These are phyloP conservation scores for Xylaria longipes DNA, from an alignment of 495 filamentous ascomycete genomes.

Conservation along the genomic window DNA sequence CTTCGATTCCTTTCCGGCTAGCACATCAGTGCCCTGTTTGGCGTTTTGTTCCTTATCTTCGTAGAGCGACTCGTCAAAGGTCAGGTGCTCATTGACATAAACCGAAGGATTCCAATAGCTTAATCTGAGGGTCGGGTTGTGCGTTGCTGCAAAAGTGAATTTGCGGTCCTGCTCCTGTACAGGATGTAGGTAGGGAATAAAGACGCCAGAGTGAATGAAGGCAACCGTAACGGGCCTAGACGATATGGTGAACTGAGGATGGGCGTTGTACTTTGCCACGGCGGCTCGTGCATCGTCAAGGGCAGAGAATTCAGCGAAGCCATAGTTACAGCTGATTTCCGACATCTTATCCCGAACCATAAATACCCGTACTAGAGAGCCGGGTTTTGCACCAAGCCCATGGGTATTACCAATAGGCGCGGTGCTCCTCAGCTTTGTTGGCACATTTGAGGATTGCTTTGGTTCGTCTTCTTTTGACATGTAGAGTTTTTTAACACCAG, in stretches of 20 bases:
- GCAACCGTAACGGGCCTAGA: slow-evolving; percentile 76
- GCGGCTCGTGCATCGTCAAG: slow-evolving; percentile 80
- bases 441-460: slow-evolving; percentile 45
- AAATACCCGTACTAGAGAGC: slow-evolving; percentile 77
- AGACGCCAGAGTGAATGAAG: slow-evolving; percentile 88
- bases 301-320: slow-evolving; percentile 87
- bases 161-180: slow-evolving; percentile 55
- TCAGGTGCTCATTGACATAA: slow-evolving; percentile 70
- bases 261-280: slow-evolving; percentile 72
- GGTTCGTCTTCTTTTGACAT: slow-evolving; percentile 56
- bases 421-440: slow-evolving; percentile 70
- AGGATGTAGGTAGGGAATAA: slow-evolving; percentile 74
- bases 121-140: slow-evolving; percentile 71
- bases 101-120: slow-evolving; percentile 87
- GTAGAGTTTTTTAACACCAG: slow-evolving; percentile 80
- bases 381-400: slow-evolving; percentile 73
- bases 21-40: slow-evolving; percentile 40
- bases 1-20: slow-evolving; percentile 64
- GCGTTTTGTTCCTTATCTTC: slow-evolving; percentile 49
- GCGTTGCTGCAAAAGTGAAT: slow-evolving; percentile 76
- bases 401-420: slow-evolving; percentile 77
- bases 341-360: slow-evolving; percentile 76
- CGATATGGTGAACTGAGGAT: slow-evolving; percentile 84
- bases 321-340: slow-evolving; percentile 84
- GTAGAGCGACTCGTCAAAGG: slow-evolving; percentile 53